Evolutionary conservation across 371 early-diverging fungal species (phyloP).

Genomic region (Sporodiniella umbellata): DNA sequence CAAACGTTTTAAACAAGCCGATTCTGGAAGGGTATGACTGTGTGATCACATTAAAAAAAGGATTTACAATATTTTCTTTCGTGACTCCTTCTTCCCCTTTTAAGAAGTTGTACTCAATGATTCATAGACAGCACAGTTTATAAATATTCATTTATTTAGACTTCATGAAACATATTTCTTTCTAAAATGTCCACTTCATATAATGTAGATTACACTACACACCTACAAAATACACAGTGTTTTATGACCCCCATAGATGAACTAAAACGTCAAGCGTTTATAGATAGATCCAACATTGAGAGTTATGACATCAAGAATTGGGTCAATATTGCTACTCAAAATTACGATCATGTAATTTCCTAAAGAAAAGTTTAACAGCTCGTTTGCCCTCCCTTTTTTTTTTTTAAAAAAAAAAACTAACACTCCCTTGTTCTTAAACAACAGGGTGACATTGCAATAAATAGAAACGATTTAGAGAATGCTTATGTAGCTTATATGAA

Average conservation of each 20-base stretch:
- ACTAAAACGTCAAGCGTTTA: conserved; percentile 14
- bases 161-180: background rate
- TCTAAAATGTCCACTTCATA: conserved; percentile 5
- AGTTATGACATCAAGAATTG: conserved; percentile 10
- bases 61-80: no score
- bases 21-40: no score
- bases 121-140: background rate
- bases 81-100: no score
- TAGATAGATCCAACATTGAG: conserved; percentile 17
- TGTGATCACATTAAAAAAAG: no score
- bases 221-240: background rate
- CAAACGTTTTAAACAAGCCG: no score
- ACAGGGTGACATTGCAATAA: conserved; percentile 23
- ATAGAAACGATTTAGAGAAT: conserved; percentile 19
- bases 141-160: background rate
- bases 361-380: background rate
- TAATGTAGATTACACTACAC: conserved; percentile 1
- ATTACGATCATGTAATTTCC: conserved; percentile 15
- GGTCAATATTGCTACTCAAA: conserved; percentile 10
- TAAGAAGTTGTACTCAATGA: no score
- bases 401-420: background rate
- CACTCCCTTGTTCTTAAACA: background rate
- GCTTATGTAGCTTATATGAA: conserved; percentile 29
- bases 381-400: no score
- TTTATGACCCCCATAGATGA: conserved; percentile 9